Percentiles rank a stretch among this genome's conserved stretches.
These are phyloP conservation scores for Phytophthora nicotianae DNA, from an alignment of 352 stramenopile species.

Conservation along the genomic window DNA sequence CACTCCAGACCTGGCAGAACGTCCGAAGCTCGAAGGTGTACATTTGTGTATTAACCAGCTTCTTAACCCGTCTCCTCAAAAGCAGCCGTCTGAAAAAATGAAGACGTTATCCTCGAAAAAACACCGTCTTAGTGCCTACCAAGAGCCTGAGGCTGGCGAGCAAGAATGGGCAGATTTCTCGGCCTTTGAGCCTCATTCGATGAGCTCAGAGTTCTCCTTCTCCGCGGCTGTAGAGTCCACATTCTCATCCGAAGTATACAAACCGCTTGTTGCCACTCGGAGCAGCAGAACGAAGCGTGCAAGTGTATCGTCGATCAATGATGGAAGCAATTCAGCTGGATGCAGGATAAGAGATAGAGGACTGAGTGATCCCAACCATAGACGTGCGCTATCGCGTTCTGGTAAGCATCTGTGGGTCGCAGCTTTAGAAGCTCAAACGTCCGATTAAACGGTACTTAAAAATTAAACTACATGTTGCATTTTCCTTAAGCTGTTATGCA, in stretches of 20 bases:
- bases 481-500: constrained; percentile 11
- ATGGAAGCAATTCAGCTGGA: not conserved
- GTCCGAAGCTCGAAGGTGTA: constrained; percentile 66
- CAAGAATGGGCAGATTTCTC: constrained; percentile 39
- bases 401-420: constrained; percentile 31
- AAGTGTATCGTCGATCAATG: constrained; percentile 10
- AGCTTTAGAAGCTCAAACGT: constrained; percentile 25
- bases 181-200: constrained; percentile 18
- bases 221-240: constrained; percentile 9
- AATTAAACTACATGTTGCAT: constrained; percentile 8
- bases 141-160: constrained; percentile 13
- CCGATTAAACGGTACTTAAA: constrained; percentile 10
- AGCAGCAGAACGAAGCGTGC: constrained; percentile 14
- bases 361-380: constrained; percentile 14
- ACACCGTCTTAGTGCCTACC: not conserved
- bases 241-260: constrained; percentile 6
- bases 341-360: constrained; percentile 8
- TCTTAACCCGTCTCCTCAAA: constrained; percentile 9
- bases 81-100: constrained; percentile 14
- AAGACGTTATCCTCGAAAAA: constrained; percentile 16
- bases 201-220: constrained; percentile 13
- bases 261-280: constrained; percentile 6
- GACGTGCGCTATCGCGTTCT: constrained; percentile 27
- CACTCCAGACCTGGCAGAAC: constrained; percentile 52
- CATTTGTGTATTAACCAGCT: constrained; percentile 36